Evolutionary conservation across 169 alveolate species (phyloP), one percentile per base, ranked within the genome.

Genomic region (Cryptosporidium felis): DNA sequence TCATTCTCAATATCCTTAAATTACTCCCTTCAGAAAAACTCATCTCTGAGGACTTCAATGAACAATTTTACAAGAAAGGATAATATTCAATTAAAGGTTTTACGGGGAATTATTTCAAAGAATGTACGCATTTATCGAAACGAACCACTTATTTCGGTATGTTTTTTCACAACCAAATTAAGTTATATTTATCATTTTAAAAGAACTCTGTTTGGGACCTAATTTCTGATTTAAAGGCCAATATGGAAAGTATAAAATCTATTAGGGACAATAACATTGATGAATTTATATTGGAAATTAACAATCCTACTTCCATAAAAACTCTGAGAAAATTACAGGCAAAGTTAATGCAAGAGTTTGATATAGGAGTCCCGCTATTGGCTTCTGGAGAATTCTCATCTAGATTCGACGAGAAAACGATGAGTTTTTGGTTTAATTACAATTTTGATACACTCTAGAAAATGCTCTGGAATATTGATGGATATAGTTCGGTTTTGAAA

Each of bases 301-400:
- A 16, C 4, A 28, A 30, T 28, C 12, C n/a, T 61, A 16, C 14
- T 23, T 28, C 26, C 18, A 26, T n/a, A 23, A 34, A 42, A 2
- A 23, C 28, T 42, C 23, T 62, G 0, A 26, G 26, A 1, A 62
- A 38, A n/a, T 34, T 21, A 0, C 23, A 62, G 18, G 30, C 49
- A 2, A 62, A 42, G 23, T 18, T 62, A 23, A 62, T 62, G 28
- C 60, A 18, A 62, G 59, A 62, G 44, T 62, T 62, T 26, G 38
- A 42, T 16, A 62, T 62, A 23, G 56, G 60, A 41, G 26, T 23
- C n/a, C 30, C 60, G 28, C 26, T 62, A 5, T 41, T 62, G 60
- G 40, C 44, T 8, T 40, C 60, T 4, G 60, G 80, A 41, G 30
- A 42, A 38, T 42, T n/a, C 12, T 18, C 28, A 5, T 40, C 38